Evolutionary conservation across 2,329 filamentous ascomycete species (phyloP), one percentile per base, ranked within the genome.

Genomic region (Xylariales sp.): DNA sequence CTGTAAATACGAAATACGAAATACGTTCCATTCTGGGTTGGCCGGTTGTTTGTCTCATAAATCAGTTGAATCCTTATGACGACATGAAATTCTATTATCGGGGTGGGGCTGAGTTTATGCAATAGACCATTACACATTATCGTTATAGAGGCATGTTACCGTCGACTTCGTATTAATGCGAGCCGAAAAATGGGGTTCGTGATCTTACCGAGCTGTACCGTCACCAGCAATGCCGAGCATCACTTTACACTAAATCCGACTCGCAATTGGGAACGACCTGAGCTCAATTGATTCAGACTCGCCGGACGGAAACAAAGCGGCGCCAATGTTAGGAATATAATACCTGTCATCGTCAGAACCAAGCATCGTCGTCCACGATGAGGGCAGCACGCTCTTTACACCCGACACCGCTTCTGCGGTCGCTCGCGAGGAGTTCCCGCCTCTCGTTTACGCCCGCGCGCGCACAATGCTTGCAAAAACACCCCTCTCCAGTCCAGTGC

Each of bases 401-500:
- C 28, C 45, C 68, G 34, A 50, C 62, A 12, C 62, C 65, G 62
- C 62, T 65, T 56, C 58, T 70, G 62, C 68, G 68, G 62, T 70
- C 55, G 3, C 49, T 65, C 34, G 3, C 54, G 1, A 28, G 62
- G 9, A 23, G 62, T 36, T 30, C 68, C 12, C 68, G 65, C 6
- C 55, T 65, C 54, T 41, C 61, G 1, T 48, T 49, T 18, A 34
- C 61, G 3, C 53, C 60, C 14, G 30, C 28, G 16, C 65, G 62
- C 39, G 7, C 18, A 43, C 56, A 45, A 62, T 69, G 65, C n/a
- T 57, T 69, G 5, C 68, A 58, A 12, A 64, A 12, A 18, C 46
- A 58, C 3, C 58, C 54, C 1, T 65, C 49, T 3, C 46, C 52
- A 3, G 43, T 39, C 3, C 70, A 70, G 55, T 34, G 61, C 59